A percentile compares a stretch with the other conserved stretches of the same genome.
Conservation (phyloP, 2,329 filamentous ascomycete genomes). For the Exophiala sideris region DNA sequence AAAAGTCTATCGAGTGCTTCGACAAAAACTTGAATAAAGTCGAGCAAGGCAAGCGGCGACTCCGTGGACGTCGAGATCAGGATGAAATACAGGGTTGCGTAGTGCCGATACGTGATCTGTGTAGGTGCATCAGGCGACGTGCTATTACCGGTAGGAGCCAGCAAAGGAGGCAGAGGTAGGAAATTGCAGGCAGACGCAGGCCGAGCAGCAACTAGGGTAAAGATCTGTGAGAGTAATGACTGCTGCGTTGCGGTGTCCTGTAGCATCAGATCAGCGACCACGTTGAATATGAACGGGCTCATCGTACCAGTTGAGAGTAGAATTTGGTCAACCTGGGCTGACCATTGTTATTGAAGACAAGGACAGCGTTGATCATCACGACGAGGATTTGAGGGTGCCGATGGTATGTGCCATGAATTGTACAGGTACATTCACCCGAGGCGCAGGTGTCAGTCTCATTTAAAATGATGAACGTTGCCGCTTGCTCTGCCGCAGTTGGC, state of each 20-base stretch:
- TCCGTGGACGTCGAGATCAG: conserved; percentile 95
- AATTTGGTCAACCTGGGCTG: conserved; percentile 97
- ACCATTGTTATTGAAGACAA: conserved; percentile 98
- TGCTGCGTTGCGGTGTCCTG: conserved; percentile 98
- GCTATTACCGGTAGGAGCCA: conserved; percentile 52
- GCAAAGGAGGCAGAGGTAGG: conserved; percentile 70
- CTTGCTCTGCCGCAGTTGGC: too few relatives aligned
- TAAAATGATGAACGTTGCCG: too few relatives aligned
- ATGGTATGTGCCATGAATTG: background rate
- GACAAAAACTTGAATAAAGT: conserved; percentile 97
- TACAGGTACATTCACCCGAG: too few relatives aligned
- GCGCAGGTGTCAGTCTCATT: too few relatives aligned
- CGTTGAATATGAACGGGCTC: background rate
- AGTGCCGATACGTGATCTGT: conserved; percentile 95
- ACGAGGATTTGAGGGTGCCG: background rate
- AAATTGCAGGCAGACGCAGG: conserved; percentile 95
- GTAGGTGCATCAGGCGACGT: conserved; percentile 71
- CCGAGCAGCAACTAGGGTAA: conserved; percentile 88
- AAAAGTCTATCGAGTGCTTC: conserved; percentile 92
- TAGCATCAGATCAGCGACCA: conserved; percentile 3
- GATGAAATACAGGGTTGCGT: conserved; percentile 98
- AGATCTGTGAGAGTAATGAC: conserved; percentile 94
- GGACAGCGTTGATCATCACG: conserved; percentile 93
- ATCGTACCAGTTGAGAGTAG: conserved; percentile 84
- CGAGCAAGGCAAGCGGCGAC: conserved; percentile 88